Evolutionary conservation across 495 filamentous ascomycete species (phyloP), one percentile per base, ranked within the genome.

Genomic region (Apiosordaria backusii): DNA sequence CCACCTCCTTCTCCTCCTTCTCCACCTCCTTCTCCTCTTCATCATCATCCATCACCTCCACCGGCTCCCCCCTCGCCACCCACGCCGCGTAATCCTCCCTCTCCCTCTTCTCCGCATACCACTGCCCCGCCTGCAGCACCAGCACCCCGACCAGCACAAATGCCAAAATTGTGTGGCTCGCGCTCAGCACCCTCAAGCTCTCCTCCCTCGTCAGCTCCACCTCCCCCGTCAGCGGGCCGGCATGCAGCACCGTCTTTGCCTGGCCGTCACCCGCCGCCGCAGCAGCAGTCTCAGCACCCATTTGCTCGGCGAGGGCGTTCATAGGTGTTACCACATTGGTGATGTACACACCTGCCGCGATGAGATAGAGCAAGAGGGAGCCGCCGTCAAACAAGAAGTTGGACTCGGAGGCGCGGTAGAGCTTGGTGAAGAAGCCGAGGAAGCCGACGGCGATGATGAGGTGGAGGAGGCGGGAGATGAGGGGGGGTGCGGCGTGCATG

Each of bases 321-420:
- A 98, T 83, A 2, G 96, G 96, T 81, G 96, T 96, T 71, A 97
- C 88, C 68, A 97, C 95, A 76, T 98, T 99, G 55, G 93, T 88
- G 66, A 93, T 84, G 77, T 97, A 99, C 71, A 99, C 91, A 16
- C 91, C 90, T 40, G 96, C 82, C 62, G 91, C 95, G 72, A 92
- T 90, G 79, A 97, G 87, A 78, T 98, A 99, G 50, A 99, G 86
- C 45, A 95, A 89, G 13, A 98, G 83, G 19, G 86, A 90, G 57
- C 92, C 92, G 79, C 95, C 95, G 79, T 99, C 95, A 76, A 99
- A 99, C 54, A 99, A 88, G 81, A 93, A 87, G 83, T 99, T 99
- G 57, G 90, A 89, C 76, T 98, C 95, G 69, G 85, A 87, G 54
- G 96, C 91, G 55, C 87, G 87, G 88, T 94, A 98, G 50, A 99